Evolutionary conservation across 768 basidiomycete genomes (phyloP), one percentile per base, ranked within the genome.

Genomic region (Phylloporus sp.): DNA sequence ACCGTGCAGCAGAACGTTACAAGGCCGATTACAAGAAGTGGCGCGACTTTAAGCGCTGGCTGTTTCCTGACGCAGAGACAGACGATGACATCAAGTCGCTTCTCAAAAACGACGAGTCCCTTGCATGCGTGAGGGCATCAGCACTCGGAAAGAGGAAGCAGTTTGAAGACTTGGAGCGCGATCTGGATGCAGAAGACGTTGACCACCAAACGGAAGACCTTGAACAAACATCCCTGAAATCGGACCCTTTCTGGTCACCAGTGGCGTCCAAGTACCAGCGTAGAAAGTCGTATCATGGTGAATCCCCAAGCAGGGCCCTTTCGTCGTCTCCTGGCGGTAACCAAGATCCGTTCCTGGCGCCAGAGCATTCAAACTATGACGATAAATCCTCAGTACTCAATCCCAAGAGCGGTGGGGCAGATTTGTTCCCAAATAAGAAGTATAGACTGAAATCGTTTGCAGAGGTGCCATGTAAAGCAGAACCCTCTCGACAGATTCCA

Each of bases 21-120:
- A 74, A 77, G 53, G 52, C 55, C 18, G 79, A 86, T 61, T 82
- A 76, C 65, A 75, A 75, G 62, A 77, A 73, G 51, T 85, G 80
- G 80, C 66, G 66, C 38, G 60, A 58, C 15, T 72, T 79, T 57
- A 75, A 75, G 45, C 54, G 64, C 26, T 81, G 74, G 76, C 56
- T 79, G 5, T 71, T 71, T 42, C 59, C 55, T 28, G 69, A 76
- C 34, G 58, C 71, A 13, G 64, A 60, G 16, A 53, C 64, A n/a
- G 63, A 68, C 29, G 59, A 59, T 4, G 60, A 70, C 11, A 57
- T 65, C 34, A 65, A 59, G 38, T 50, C 63, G 7, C 53, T 50
- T 16, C 48, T 73, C 23, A 66, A 65, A 9, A 53, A 50, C 8
- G 63, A 60, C 24, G 68, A 75, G 47, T 66, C 64, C 27, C 65